These are phyloP conservation scores for Cercophora samala DNA, from an alignment of 495 filamentous ascomycete species.

Conservation along the genomic window DNA sequence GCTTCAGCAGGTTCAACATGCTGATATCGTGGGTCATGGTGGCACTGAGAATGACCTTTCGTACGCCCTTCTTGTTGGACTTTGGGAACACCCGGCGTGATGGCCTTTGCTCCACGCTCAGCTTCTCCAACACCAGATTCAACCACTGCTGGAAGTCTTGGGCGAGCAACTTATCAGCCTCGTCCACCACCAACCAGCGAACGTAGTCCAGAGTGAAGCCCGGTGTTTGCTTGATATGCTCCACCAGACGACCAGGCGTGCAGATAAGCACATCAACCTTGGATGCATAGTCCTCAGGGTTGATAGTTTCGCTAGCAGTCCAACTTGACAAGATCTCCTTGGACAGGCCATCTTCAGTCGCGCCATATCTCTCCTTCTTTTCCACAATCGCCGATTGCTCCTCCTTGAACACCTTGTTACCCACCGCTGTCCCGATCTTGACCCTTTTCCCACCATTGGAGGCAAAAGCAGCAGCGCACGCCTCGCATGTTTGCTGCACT, in stretches of 20 bases:
- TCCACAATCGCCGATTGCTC: slow-evolving; percentile 70
- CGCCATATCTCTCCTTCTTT: slow-evolving; percentile 49
- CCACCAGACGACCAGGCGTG: slow-evolving; percentile 88
- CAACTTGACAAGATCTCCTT: slow-evolving; percentile 53
- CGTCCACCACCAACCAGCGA: slow-evolving; percentile 86
- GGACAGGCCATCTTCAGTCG: slow-evolving; percentile 18
- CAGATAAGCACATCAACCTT: slow-evolving; percentile 81
- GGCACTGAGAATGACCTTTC: slow-evolving; percentile 82
- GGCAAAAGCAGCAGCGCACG: slow-evolving; percentile 53
- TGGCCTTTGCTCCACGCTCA: slow-evolving; percentile 42
- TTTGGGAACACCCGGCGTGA: slow-evolving; percentile 48
- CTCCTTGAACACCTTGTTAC: slow-evolving; percentile 67
- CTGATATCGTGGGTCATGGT: slow-evolving; percentile 90
- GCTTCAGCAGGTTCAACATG: slow-evolving; percentile 68
- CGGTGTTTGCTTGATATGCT: slow-evolving; percentile 78
- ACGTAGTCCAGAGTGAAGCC: slow-evolving; percentile 73
- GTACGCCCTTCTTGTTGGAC: slow-evolving; percentile 46
- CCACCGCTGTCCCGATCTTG: slow-evolving; percentile 76
- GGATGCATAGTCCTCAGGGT: slow-evolving; percentile 23
- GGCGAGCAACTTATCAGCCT: slow-evolving; percentile 86
- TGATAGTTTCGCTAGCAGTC: slow-evolving; percentile 59
- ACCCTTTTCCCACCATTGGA: slow-evolving; percentile 56
- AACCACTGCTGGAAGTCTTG: slow-evolving; percentile 94
- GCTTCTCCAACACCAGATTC: slow-evolving; percentile 61
- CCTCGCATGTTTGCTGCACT: slow-evolving; percentile 66